Conservation (phyloP, 2,329 filamentous ascomycete species). For the Delphinella strobiligena region DNA sequence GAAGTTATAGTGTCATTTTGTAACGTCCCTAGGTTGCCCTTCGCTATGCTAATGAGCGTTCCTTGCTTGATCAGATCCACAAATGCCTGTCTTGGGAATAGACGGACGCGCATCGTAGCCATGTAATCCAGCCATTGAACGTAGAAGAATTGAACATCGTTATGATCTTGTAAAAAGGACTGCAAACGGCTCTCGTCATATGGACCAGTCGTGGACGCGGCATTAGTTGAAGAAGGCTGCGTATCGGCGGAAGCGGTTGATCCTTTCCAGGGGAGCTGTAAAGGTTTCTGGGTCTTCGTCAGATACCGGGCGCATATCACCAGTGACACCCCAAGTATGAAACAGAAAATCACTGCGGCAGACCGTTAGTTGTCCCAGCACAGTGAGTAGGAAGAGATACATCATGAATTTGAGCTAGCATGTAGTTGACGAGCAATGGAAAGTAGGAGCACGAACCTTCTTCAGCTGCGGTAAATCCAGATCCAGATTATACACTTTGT, state of each 20-base stretch:
- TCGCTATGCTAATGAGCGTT: constrained; percentile 46
- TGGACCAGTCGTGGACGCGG: not conserved
- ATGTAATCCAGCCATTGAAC: constrained; percentile 72
- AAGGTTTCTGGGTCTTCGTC: not conserved
- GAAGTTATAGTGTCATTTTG: constrained; percentile 52
- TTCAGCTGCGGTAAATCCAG: constrained; percentile 23
- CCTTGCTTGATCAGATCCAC: constrained; percentile 22
- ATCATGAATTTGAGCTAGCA: not conserved
- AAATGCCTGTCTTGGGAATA: constrained; percentile 48
- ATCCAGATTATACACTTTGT: constrained; percentile 55
- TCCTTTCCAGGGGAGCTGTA: not conserved
- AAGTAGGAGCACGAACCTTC: not conserved
- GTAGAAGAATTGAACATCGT: constrained; percentile 52
- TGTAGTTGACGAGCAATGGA: not conserved
- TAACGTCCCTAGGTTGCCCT: constrained; percentile 52
- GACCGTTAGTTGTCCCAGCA: not conserved
- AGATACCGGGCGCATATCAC: not conserved
- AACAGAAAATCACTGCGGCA: not conserved
- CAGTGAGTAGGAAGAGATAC: not conserved
- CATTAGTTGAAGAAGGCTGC: not conserved
- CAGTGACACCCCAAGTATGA: not conserved
- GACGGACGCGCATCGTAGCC: constrained; percentile 52
- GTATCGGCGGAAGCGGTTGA: not conserved
- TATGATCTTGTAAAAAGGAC: constrained; percentile 24
- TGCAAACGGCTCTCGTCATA: not conserved